Evolutionary conservation across 164 flowering plant species (phyloP).

Genomic region (Houttuynia cordata): DNA sequence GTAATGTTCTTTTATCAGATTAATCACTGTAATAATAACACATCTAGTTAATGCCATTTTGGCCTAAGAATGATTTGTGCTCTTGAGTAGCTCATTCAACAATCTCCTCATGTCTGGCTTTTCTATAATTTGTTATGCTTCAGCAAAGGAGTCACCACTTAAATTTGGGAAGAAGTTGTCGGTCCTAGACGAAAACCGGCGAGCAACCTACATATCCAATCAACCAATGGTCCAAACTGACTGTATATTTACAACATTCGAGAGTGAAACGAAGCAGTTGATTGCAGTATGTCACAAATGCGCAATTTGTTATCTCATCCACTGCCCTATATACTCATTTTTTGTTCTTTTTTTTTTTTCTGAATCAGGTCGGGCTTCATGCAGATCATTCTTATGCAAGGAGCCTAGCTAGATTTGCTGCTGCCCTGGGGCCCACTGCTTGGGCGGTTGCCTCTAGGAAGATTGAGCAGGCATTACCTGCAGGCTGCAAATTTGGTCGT

Average conservation of each 20-base stretch:
- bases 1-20: too few relatives aligned
- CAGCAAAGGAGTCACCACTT: constrained; percentile 45
- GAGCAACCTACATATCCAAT: constrained; percentile 50
- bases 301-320: not conserved
- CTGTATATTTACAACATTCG: constrained; percentile 51
- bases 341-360: constrained; percentile 8
- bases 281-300: constrained; percentile 49
- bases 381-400: constrained; percentile 79
- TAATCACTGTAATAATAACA: too few relatives aligned
- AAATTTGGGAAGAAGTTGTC: constrained; percentile 50
- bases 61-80: not conserved
- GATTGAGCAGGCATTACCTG: constrained; percentile 70
- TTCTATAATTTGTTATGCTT: constrained; percentile 3
- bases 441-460: constrained; percentile 79
- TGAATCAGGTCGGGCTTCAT: constrained; percentile 78
- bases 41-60: not conserved
- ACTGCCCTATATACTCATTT: constrained; percentile 5
- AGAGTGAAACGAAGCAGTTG: constrained; percentile 72
- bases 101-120: not conserved
- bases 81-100: not conserved
- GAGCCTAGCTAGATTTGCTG: constrained; percentile 92
- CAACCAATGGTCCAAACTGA: constrained; percentile 36
- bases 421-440: constrained; percentile 77
- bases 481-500: constrained; percentile 63
- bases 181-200: constrained; percentile 67